These are phyloP conservation scores for Xylariaceae sp. DNA, from an alignment of 2,329 filamentous ascomycete species.

Conservation along the genomic window DNA sequence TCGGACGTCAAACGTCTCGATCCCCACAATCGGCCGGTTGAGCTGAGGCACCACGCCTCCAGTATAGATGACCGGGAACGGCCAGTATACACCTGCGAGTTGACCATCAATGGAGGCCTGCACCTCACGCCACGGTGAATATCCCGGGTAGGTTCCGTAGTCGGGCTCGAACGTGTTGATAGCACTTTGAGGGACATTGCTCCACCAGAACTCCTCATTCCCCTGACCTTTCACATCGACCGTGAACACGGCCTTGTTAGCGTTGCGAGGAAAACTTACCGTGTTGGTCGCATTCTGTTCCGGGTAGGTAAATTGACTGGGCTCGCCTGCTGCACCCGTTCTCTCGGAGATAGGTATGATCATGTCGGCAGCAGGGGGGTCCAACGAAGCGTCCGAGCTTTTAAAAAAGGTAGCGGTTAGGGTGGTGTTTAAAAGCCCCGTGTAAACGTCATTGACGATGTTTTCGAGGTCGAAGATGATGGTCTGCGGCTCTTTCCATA, in stretches of 20 bases:
- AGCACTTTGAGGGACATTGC: conserved; percentile 64
- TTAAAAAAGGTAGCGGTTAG: conserved; percentile 70
- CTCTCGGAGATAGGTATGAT: conserved; percentile 64
- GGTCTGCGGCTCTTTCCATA: conserved; percentile 67
- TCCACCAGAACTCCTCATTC: conserved; percentile 82
- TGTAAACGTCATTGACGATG: conserved; percentile 66
- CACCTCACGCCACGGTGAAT: conserved; percentile 72
- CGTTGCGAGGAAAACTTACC: conserved; percentile 61
- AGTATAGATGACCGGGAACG: conserved; percentile 67
- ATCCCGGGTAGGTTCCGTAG: conserved; percentile 57
- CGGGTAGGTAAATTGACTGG: conserved; percentile 67
- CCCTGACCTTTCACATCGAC: conserved; percentile 75
- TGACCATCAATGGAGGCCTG: conserved; percentile 70
- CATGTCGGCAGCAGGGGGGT: conserved; percentile 50
- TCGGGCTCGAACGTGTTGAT: conserved; percentile 53
- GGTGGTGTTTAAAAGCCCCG: conserved; percentile 68
- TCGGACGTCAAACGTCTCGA: conserved; percentile 72
- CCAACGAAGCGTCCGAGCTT: conserved; percentile 31
- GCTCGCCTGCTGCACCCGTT: conserved; percentile 41
- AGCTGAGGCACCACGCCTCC: conserved; percentile 73
- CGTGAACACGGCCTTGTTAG: conserved; percentile 66
- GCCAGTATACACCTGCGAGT: conserved; percentile 73
- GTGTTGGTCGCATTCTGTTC: conserved; percentile 54
- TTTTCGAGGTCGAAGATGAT: conserved; percentile 80
- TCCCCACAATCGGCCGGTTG: conserved; percentile 73